Base-by-base conservation (phyloP, 179 eudicot species). In the Pouteria campechiana region DNA sequence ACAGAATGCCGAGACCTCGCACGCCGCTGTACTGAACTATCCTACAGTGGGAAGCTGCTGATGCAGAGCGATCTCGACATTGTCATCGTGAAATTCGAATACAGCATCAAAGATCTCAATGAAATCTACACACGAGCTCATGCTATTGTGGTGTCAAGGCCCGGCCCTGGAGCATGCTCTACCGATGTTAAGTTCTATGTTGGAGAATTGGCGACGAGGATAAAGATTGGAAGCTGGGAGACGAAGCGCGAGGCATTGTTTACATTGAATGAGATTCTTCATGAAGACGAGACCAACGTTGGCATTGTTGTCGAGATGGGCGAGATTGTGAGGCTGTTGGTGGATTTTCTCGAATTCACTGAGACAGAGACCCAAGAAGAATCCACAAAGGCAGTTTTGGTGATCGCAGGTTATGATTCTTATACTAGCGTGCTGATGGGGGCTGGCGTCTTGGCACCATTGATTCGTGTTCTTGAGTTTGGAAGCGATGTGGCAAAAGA, bases 51-150 rank as follows among this genome's bases (percentile, higher is more conserved):
- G 17, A 90, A 86, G 67, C 68, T 90, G 17, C 46, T 74, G n/a
- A 90, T 82, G 98, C 94, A 90, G 56, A 90, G 98, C 35, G 85
- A 90, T 46, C 74, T 90, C 24, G 94, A 82, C 41, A 46, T 60
- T 8, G 42, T 71, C 2, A 45, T 65, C 2, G 64, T 71, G 0
- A 76, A 60, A 18, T 39, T 90, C 3, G 82, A 79, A 16, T 7
- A 25, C 7, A 69, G 58, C 4, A 17, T 45, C 2, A 70, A 52
- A 17, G 52, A 22, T 4, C 44, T 90, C 0, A 22, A 57, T 0
- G 73, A 52, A 17, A 68, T 79, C 0, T 68, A 68, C 57, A 63
- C 68, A 2, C 63, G 70, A 4, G 67, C 67, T 17, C 47, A 57
- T 36, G 95, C 86, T 0, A 57, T 90, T 19, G 76, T 90, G 3